Conservation (phyloP, 176 grass and related monocot genomes). For the Avena insularis region DNA sequence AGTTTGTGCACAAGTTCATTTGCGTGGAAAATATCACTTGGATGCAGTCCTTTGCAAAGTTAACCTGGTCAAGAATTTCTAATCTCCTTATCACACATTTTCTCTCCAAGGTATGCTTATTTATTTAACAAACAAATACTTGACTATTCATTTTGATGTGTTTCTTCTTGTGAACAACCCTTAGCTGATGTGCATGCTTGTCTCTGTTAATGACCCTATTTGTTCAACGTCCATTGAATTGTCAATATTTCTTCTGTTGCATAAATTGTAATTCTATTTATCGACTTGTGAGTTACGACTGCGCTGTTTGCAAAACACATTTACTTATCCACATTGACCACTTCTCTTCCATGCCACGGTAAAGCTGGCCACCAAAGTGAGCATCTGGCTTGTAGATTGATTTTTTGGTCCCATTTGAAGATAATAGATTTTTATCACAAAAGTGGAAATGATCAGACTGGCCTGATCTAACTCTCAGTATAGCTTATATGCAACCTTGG, state of each 20-base stretch:
- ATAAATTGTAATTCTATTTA: neutral
- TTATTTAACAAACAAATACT: constrained; percentile 17
- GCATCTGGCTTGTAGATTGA: constrained; percentile 17
- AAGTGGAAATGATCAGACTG: neutral
- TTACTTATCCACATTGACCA: neutral
- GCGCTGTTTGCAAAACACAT: neutral
- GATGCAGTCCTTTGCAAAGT: constrained; percentile 75
- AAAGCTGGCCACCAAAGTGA: constrained; percentile 17
- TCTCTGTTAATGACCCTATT: constrained; percentile 14
- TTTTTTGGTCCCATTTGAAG: neutral
- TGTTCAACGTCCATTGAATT: constrained; percentile 10
- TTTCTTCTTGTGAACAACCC: constrained; percentile 3
- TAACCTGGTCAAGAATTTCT: constrained; percentile 90
- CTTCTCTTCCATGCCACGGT: constrained; percentile 7
- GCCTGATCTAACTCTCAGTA: constrained; percentile 26
- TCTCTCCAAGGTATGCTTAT: constrained; percentile 82
- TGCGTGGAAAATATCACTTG: constrained; percentile 80
- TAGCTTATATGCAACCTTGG: constrained; percentile 9
- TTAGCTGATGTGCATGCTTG: neutral
- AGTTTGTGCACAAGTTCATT: constrained; percentile 70
- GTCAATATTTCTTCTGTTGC: constrained; percentile 25
- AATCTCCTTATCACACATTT: constrained; percentile 88
- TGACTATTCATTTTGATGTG: neutral
- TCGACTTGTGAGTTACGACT: neutral
- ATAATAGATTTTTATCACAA: neutral